phyloP scores from a whole-genome alignment of 2,329 filamentous ascomycete genomes.

The Cadophora sp. region DNA sequence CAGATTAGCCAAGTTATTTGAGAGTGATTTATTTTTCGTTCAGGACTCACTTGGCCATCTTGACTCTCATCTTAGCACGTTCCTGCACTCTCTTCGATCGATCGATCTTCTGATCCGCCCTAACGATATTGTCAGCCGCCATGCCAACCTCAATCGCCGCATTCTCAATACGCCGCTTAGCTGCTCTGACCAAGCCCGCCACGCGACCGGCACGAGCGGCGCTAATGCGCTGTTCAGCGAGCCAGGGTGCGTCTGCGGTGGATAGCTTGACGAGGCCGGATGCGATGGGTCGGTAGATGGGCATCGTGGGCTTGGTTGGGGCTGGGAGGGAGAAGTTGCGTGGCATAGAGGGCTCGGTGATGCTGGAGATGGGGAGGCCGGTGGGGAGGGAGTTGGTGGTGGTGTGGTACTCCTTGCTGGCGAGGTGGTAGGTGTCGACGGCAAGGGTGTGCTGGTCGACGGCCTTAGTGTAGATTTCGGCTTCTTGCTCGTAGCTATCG shows the following conservation, averaged over 20 bases:
- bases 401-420: not conserved
- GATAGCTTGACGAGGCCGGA: not conserved
- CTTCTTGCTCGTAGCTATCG: not conserved
- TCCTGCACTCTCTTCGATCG: not conserved
- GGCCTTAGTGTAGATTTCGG: not conserved
- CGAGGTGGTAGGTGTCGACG: not conserved
- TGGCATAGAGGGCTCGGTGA: not conserved
- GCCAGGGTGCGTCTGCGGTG: not conserved
- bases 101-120: constrained; percentile 1
- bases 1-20: too few species aligned
- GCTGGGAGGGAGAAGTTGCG: not conserved
- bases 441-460: not conserved
- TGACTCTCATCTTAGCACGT: not conserved
- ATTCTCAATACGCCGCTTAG: not conserved
- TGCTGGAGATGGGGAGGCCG: not conserved
- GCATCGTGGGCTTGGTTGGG: not conserved
- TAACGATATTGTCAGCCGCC: not conserved
- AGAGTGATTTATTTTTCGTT: too few species aligned
- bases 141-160: not conserved
- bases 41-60: not conserved
- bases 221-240: not conserved
- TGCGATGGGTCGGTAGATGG: not conserved
- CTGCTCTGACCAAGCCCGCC: not conserved
- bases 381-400: not conserved
- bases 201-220: not conserved